Percentiles rank a stretch among this genome's conserved stretches.
These are phyloP conservation scores for Vanrija humicola DNA, from an alignment of 1,284 basidiomycete genomes.

Conservation along the genomic window DNA sequence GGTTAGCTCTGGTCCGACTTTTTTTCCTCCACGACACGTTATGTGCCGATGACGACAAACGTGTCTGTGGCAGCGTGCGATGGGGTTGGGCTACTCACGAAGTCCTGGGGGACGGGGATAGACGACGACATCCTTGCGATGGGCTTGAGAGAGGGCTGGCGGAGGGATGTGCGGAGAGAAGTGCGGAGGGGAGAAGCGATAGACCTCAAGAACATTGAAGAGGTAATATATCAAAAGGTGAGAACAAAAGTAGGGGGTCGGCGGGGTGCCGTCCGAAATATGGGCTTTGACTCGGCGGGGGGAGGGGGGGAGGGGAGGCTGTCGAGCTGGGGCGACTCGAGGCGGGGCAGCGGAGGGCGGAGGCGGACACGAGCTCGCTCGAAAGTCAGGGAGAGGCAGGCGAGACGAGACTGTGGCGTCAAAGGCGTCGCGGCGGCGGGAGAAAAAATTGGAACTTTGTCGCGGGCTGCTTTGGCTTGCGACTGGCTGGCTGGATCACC, in stretches of 20 bases:
- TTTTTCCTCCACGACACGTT: background rate
- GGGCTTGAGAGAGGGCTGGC: constrained; percentile 17
- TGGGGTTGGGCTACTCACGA: constrained; percentile 43
- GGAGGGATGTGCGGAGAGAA: constrained; percentile 23
- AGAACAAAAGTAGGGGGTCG: constrained; percentile 13
- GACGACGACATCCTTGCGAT: constrained; percentile 48
- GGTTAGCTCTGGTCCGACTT: background rate
- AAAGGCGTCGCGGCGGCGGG: too few relatives aligned
- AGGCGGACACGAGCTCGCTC: too few relatives aligned
- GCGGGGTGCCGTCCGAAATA: background rate
- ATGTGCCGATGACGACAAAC: background rate
- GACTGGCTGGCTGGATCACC: too few relatives aligned
- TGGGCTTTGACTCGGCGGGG: background rate
- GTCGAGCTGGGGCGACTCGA: background rate
- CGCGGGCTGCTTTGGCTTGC: too few relatives aligned
- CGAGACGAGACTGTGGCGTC: too few relatives aligned
- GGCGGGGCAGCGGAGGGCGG: background rate
- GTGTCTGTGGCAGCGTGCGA: background rate
- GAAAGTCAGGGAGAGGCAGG: too few relatives aligned
- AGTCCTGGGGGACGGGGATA: constrained; percentile 52
- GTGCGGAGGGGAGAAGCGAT: constrained; percentile 19
- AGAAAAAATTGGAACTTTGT: too few relatives aligned
- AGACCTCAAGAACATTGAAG: constrained; percentile 10
- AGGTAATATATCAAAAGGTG: background rate
- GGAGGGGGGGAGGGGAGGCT: background rate